A percentile compares a stretch with the other conserved stretches of the same genome.
Conservation (phyloP, 2,329 filamentous ascomycete genomes). For the Pseudogymnoascus sp. region DNA sequence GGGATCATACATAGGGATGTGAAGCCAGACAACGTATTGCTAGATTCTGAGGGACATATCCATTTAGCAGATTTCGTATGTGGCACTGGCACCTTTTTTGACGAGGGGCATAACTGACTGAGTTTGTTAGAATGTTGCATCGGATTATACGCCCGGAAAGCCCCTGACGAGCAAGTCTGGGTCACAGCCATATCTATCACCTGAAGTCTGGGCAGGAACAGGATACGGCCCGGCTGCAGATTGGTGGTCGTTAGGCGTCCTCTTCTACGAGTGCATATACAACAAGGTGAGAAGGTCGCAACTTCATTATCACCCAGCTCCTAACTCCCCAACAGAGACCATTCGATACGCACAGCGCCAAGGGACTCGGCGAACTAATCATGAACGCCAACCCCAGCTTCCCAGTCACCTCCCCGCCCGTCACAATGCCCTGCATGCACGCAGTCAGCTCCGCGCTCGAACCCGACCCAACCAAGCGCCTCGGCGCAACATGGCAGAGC, state of each 20-base stretch:
- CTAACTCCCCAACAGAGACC: conserved; percentile 54
- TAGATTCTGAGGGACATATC: conserved; percentile 86
- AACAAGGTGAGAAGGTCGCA: conserved; percentile 64
- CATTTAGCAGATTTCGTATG: conserved; percentile 95
- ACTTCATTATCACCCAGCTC: background rate
- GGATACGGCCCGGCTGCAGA: conserved; percentile 88
- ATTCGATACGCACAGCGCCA: conserved; percentile 84
- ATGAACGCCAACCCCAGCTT: conserved; percentile 75
- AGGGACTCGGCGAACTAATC: conserved; percentile 71
- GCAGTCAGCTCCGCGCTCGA: conserved; percentile 80
- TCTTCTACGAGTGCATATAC: conserved; percentile 99
- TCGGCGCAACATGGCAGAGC: conserved; percentile 76
- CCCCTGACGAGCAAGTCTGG: conserved; percentile 91
- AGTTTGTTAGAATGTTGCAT: conserved; percentile 76
- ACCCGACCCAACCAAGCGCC: conserved; percentile 67
- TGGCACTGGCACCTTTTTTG: conserved; percentile 15
- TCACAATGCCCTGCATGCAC: conserved; percentile 79
- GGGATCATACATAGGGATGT: conserved; percentile 86
- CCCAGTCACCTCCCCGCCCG: conserved; percentile 85
- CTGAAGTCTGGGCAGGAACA: conserved; percentile 85
- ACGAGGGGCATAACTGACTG: conserved; percentile 12
- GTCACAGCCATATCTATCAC: conserved; percentile 88
- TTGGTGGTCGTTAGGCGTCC: conserved; percentile 96
- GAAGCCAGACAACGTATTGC: conserved; percentile 83
- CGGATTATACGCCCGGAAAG: conserved; percentile 77